Evolutionary conservation across 164 flowering plant species (phyloP), one percentile per base, ranked within the genome.

Genomic region (Piper longum): DNA sequence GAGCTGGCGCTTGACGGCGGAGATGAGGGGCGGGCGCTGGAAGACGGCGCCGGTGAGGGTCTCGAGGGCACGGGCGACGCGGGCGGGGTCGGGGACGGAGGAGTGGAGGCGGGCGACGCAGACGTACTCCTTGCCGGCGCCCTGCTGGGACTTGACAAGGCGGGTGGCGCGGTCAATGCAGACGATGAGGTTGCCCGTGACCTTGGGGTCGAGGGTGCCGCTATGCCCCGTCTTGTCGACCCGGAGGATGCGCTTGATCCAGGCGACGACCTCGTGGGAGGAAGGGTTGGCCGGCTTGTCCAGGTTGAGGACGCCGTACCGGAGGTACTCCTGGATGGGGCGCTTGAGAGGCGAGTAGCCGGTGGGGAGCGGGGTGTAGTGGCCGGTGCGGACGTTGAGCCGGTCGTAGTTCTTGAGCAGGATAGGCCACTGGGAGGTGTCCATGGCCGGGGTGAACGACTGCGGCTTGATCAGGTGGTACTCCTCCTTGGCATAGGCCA

Each of bases 231-330:
- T 87, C 57, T 87, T 87, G 9, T 82, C 86, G 52, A 77, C 83
- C 2, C 84, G 74, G 19, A 87, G 78, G 55, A 87, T 78, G 16
- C 90, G 77, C 43, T 85, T 85, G 61, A 87, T 87, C 93, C 93
- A 85, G 0, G 93, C 93, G 2, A 87, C 93, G 13, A 87, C 93
- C 62, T 87, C 93, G 44, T 87, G 90, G 8, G 90, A 85, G n/a
- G 88, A 83, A 0, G 93, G 93, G 64, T 87, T 87, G 0, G 93
- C 77, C 13, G 93, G 93, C 54, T 87, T 87, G 61, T 87, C 93
- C 14, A 87, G 86, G 61, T 87, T 85, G 54, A 85, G 44, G 56
- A 85, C n/a, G 17, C 93, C 93, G 63, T 85, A 87, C 60, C 74
- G 73, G 70, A 87, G 71, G 72, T 87, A 85, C 54, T 85, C 85